Evolutionary conservation across 2,329 filamentous ascomycete species (phyloP).

Genomic region (Pseudogymnoascus sp.): DNA sequence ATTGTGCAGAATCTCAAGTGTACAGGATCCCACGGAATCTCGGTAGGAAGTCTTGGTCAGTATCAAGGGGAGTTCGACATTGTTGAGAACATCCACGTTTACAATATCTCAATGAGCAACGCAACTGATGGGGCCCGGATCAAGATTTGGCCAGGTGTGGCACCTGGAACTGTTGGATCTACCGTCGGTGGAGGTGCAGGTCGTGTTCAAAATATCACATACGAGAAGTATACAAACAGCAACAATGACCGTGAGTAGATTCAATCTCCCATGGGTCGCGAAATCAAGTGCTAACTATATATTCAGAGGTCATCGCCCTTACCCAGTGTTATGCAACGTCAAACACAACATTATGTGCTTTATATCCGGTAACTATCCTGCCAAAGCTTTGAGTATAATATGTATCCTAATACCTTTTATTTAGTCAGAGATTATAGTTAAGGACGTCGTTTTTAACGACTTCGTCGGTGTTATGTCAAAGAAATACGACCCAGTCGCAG

Average conservation of each 20-base stretch:
- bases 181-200: conserved; percentile 52
- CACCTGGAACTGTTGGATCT: conserved; percentile 42
- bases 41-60: conserved; percentile 52
- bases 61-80: conserved; percentile 48
- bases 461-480: conserved; percentile 43
- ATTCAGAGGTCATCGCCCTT: conserved; percentile 13
- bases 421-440: conserved; percentile 39
- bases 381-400: conserved; percentile 41
- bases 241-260: conserved; percentile 44
- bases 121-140: conserved; percentile 53
- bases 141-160: conserved; percentile 47
- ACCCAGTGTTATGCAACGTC: conserved; percentile 53
- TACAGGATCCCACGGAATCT: conserved; percentile 54
- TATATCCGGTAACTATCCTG: conserved; percentile 44
- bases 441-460: conserved; percentile 45
- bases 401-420: conserved; percentile 13
- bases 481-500: conserved; percentile 35
- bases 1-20: conserved; percentile 50
- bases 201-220: conserved; percentile 54
- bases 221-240: conserved; percentile 45
- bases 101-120: conserved; percentile 40
- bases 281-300: not conserved
- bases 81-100: conserved; percentile 48
- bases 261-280: not conserved
- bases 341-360: conserved; percentile 49